A percentile compares a stretch with the other conserved stretches of the same genome.
Conservation (phyloP, 108 stramenopile species). For the Epithemia pelagica region DNA sequence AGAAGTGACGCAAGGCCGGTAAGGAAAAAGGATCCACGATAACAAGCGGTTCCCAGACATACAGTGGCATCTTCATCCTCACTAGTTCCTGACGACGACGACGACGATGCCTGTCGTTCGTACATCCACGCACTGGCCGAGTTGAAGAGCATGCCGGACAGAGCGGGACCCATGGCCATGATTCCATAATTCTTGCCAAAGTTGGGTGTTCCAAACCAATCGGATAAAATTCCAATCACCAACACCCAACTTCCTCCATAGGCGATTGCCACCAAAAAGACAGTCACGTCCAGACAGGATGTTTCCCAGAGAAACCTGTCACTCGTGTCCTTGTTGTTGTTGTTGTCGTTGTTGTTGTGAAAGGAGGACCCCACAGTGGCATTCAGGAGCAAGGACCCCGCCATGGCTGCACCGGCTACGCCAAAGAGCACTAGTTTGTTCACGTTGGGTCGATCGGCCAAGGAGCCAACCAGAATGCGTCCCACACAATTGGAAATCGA, state of each 20-base stretch:
- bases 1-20: slow-evolving; percentile 11
- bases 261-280: slow-evolving; percentile 17
- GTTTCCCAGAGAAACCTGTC: not conserved
- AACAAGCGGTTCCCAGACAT: slow-evolving; percentile 21
- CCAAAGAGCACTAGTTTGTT: slow-evolving; percentile 15
- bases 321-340: slow-evolving; percentile 1
- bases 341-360: not conserved
- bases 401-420: slow-evolving; percentile 9
- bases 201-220: slow-evolving; percentile 21
- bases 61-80: not conserved
- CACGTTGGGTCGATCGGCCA: slow-evolving; percentile 14
- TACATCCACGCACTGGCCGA: slow-evolving; percentile 19
- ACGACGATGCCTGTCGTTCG: slow-evolving; percentile 8
- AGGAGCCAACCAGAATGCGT: slow-evolving; percentile 14
- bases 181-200: slow-evolving; percentile 33
- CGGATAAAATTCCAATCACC: slow-evolving; percentile 16
- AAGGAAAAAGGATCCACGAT: slow-evolving; percentile 17
- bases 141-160: slow-evolving; percentile 27
- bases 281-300: slow-evolving; percentile 8
- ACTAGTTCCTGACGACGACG: not conserved
- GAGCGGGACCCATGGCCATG: slow-evolving; percentile 25
- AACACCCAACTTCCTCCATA: slow-evolving; percentile 31
- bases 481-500: slow-evolving; percentile 23
- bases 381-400: slow-evolving; percentile 5
- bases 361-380: not conserved